A percentile compares a stretch with the other conserved stretches of the same genome.
Conservation (phyloP, 805 yeast genomes). For the Vanderwaltozyma verrucispora region DNA sequence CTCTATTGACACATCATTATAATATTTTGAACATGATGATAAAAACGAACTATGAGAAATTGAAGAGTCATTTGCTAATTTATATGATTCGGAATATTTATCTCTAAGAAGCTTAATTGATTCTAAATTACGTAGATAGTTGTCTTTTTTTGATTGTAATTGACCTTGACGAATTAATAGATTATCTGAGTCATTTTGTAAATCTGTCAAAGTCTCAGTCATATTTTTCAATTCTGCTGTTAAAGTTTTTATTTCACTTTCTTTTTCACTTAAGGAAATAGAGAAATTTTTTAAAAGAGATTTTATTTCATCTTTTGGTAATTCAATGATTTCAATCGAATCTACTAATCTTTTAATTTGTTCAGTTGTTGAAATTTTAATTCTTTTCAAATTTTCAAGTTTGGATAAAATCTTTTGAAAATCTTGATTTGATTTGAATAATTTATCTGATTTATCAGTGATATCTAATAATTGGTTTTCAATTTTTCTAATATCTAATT, state of each 20-base stretch:
- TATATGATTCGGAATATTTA: not conserved
- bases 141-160: conserved; percentile 35
- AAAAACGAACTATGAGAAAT: not conserved
- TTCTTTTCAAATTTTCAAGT: conserved; percentile 45
- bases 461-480: conserved; percentile 41
- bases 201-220: conserved; percentile 16
- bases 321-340: conserved; percentile 19
- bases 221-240: conserved; percentile 15
- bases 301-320: conserved; percentile 31
- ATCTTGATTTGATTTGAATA: conserved; percentile 71
- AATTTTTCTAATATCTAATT: conserved; percentile 39
- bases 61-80: not conserved
- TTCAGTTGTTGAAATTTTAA: conserved; percentile 34
- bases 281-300: conserved; percentile 35
- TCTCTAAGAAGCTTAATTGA: not conserved
- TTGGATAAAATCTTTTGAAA: conserved; percentile 63
- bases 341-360: conserved; percentile 40
- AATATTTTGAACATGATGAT: not conserved
- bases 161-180: conserved; percentile 46
- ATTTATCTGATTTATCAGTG: conserved; percentile 46
- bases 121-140: conserved; percentile 5
- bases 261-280: conserved; percentile 20
- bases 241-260: conserved; percentile 18
- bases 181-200: conserved; percentile 29
- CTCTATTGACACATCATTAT: not conserved